These are phyloP conservation scores for Betula pendula DNA, from an alignment of 306 rosid species.

Conservation along the genomic window DNA sequence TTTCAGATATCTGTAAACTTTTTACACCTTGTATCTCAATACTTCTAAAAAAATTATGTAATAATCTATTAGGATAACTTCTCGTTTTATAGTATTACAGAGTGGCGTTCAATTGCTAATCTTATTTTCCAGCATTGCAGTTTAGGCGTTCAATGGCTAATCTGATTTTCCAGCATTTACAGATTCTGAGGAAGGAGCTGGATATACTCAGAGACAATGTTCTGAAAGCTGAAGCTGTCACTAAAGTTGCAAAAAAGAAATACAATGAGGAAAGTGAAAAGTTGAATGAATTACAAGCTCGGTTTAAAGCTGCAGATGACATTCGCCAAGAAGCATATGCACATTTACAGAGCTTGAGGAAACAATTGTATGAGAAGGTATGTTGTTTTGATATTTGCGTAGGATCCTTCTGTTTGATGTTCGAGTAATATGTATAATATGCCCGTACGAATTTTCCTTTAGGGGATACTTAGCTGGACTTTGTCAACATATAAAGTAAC, in stretches of 20 bases:
- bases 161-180: conserved; percentile 34
- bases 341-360: conserved; percentile 56
- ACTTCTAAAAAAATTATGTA: conserved; percentile 3
- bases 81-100: not conserved
- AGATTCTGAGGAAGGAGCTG: conserved; percentile 61
- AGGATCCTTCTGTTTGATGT: not conserved
- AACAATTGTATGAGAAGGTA: conserved; percentile 68
- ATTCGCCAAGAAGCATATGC: conserved; percentile 76
- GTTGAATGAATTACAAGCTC: conserved; percentile 44
- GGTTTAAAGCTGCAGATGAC: conserved; percentile 61
- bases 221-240: conserved; percentile 50
- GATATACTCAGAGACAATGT: conserved; percentile 61
- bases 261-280: conserved; percentile 41
- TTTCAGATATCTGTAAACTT: not conserved
- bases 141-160: conserved; percentile 9
- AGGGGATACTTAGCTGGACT: not conserved
- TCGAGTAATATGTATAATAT: not conserved
- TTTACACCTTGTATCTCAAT: not conserved
- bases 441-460: not conserved
- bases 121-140: conserved; percentile 39
- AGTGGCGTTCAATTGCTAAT: conserved; percentile 2
- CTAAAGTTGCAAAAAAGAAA: conserved; percentile 61
- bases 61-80: not conserved
- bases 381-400: conserved; percentile 17
- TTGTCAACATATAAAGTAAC: not conserved